These are phyloP conservation scores for Lactarius psammicola DNA, from an alignment of 768 basidiomycete species.

Conservation along the genomic window DNA sequence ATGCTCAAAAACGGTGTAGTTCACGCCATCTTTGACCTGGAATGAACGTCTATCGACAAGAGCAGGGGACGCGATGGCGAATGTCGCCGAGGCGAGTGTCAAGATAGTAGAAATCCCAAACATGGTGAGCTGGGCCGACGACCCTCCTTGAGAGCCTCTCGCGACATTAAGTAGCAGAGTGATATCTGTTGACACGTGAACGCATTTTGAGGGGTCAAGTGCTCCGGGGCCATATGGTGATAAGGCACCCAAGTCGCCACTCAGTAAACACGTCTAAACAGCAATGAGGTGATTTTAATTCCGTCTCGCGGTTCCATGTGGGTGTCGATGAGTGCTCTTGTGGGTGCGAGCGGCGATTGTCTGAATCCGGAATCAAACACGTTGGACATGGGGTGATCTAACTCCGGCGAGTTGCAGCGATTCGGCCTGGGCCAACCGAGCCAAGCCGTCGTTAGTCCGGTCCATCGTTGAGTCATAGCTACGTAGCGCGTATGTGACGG, in stretches of 20 bases:
- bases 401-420: background rate
- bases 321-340: background rate
- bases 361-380: background rate
- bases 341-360: background rate
- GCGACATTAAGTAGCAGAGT: background rate
- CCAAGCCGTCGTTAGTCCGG: background rate
- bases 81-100: background rate
- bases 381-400: background rate
- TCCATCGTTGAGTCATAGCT: background rate
- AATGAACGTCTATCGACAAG: conserved; percentile 6
- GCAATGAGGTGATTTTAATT: background rate
- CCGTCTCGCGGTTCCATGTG: background rate
- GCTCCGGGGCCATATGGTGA: background rate
- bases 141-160: background rate
- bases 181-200: background rate
- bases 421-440: no score
- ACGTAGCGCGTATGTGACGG: background rate
- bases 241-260: background rate
- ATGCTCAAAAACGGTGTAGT: conserved; percentile 7
- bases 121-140: background rate
- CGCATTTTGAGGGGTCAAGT: background rate
- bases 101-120: background rate
- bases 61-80: background rate
- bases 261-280: background rate
- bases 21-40: background rate